phyloP scores from a whole-genome alignment of 1,284 basidiomycete genomes.

The Ustilago sp. region DNA sequence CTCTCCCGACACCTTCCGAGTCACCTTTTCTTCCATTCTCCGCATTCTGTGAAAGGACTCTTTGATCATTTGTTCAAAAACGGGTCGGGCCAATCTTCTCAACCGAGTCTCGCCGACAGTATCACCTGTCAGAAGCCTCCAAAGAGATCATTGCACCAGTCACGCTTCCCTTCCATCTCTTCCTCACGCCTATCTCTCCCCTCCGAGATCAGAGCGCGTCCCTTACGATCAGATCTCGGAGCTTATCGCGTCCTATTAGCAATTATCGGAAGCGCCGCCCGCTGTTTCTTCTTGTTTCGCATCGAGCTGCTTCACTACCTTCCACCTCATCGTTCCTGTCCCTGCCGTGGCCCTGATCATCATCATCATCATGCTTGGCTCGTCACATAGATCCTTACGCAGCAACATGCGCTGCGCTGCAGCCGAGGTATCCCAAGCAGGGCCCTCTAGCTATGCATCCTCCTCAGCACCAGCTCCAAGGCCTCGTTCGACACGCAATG shows the following conservation, averaged over 20 bases:
- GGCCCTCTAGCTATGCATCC: constrained; percentile 5
- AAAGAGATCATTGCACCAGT: not conserved
- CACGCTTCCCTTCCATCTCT: not conserved
- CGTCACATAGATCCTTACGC: constrained; percentile 15
- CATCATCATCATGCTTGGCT: constrained; percentile 24
- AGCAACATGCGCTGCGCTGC: constrained; percentile 19
- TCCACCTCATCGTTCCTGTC: not conserved
- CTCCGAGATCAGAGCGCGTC: not conserved
- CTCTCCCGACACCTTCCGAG: constrained; percentile 1
- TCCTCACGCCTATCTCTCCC: not conserved
- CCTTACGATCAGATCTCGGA: not conserved
- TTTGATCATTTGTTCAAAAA: not conserved
- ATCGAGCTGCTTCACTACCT: not conserved
- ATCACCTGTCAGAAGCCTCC: not conserved
- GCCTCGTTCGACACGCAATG: constrained; percentile 10
- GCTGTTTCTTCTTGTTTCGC: constrained; percentile 1
- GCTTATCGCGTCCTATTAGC: not conserved
- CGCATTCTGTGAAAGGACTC: constrained; percentile 1
- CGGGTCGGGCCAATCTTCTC: constrained; percentile 2
- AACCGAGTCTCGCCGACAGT: constrained; percentile 5
- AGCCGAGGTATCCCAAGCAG: constrained; percentile 9
- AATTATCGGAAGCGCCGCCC: not conserved
- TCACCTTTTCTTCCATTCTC: not conserved
- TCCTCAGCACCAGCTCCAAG: constrained; percentile 10
- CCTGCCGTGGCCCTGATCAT: not conserved